phyloP scores from a whole-genome alignment of 2,329 filamentous ascomycete species.

The Scedosporium apiospermum region DNA sequence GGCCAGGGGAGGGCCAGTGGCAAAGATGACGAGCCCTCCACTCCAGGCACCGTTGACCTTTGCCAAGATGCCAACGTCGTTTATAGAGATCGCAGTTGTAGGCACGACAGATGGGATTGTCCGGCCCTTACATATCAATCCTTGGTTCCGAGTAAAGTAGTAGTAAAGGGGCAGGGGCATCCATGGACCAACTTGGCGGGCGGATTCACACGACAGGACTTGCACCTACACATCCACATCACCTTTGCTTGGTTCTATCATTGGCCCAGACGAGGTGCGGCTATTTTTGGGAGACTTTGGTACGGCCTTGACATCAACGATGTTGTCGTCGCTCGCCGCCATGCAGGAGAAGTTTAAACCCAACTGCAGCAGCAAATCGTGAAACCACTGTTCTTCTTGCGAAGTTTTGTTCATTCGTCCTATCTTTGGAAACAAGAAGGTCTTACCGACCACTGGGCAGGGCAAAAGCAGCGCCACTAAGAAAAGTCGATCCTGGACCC shows the following conservation, averaged over 20 bases:
- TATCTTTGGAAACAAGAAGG: neutral
- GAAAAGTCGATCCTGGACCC: neutral
- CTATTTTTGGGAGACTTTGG: neutral
- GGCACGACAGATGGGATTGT: neutral
- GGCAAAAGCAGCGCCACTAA: constrained; percentile 1
- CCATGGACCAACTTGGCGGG: neutral
- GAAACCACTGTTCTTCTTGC: neutral
- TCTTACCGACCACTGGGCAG: neutral
- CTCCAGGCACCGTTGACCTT: neutral
- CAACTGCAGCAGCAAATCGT: neutral
- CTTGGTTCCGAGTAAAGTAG: neutral
- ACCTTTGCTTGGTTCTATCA: neutral
- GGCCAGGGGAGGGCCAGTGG: neutral
- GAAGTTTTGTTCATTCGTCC: neutral
- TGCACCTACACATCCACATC: neutral
- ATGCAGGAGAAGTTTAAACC: neutral
- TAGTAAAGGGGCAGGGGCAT: neutral
- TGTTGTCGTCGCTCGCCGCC: neutral
- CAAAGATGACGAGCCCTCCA: neutral
- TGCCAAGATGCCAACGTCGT: neutral
- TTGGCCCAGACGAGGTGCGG: neutral
- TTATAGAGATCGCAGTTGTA: neutral
- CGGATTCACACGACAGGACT: neutral
- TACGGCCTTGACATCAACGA: too few relatives aligned
- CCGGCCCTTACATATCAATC: neutral